These are phyloP conservation scores for Anthracocystis walkeri DNA, from an alignment of 1,284 basidiomycete genomes.

Conservation along the genomic window DNA sequence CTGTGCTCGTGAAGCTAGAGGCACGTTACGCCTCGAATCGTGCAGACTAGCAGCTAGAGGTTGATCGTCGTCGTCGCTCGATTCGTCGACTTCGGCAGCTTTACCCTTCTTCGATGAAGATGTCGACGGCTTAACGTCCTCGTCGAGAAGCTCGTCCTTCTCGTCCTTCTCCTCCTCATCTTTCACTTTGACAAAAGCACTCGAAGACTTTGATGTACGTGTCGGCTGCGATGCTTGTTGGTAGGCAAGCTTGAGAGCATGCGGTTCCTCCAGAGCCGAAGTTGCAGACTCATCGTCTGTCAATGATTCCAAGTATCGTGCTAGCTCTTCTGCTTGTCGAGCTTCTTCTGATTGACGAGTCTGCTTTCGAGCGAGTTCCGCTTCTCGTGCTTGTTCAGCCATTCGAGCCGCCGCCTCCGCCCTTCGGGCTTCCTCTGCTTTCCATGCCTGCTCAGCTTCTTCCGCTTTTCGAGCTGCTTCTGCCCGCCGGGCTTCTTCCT, in stretches of 20 bases:
- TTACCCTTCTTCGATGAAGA: background rate
- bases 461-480: conserved; percentile 19
- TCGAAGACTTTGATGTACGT: background rate
- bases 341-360: conserved; percentile 16
- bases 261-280: background rate
- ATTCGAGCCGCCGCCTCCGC: background rate
- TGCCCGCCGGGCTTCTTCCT: background rate
- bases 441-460: background rate
- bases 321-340: conserved; percentile 24
- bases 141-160: conserved; percentile 14
- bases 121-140: background rate
- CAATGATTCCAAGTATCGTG: conserved; percentile 13
- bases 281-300: conserved; percentile 9
- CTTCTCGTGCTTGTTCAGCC: background rate
- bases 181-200: background rate
- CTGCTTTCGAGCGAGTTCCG: background rate
- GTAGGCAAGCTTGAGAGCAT: background rate
- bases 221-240: background rate
- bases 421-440: background rate
- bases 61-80: conserved; percentile 17
- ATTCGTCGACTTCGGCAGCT: background rate
- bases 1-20: background rate
- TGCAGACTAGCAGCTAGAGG: conserved; percentile 7
- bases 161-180: background rate
- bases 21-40: background rate